Conservation (phyloP, 2,329 filamentous ascomycete genomes). For the Aspergillus candidus region DNA sequence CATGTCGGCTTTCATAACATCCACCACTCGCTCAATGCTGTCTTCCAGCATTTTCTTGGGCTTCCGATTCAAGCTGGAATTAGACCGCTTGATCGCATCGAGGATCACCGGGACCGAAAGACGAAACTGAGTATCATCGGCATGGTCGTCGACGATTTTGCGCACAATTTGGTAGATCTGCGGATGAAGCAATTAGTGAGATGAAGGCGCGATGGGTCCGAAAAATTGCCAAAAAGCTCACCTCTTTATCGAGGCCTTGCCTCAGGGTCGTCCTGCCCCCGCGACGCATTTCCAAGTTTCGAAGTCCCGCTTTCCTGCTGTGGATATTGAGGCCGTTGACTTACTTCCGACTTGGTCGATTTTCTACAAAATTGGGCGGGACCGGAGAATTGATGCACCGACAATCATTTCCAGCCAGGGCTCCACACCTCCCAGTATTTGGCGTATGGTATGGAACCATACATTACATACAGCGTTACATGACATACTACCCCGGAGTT, state of each 20-base stretch:
- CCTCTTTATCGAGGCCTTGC: constrained; percentile 59
- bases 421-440: too few relatives aligned
- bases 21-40: constrained; percentile 74
- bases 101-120: constrained; percentile 62
- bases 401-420: too few relatives aligned
- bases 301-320: background rate
- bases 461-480: too few relatives aligned
- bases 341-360: background rate
- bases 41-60: constrained; percentile 79
- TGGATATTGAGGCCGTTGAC: too few relatives aligned
- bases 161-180: constrained; percentile 71
- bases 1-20: constrained; percentile 62
- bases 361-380: background rate
- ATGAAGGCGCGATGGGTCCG: background rate
- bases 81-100: constrained; percentile 74
- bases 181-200: constrained; percentile 9
- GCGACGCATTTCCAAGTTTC: constrained; percentile 31
- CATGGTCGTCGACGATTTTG: constrained; percentile 65
- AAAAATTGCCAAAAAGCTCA: constrained; percentile 20
- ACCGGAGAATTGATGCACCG: too few relatives aligned
- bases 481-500: background rate
- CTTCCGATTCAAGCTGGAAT: constrained; percentile 75
- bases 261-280: constrained; percentile 45
- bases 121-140: constrained; percentile 43
- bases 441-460: too few relatives aligned